Evolutionary conservation across 345 rosid genomes (phyloP), one percentile per base, ranked within the genome.

Genomic region (Eutrema heterophyllum): DNA sequence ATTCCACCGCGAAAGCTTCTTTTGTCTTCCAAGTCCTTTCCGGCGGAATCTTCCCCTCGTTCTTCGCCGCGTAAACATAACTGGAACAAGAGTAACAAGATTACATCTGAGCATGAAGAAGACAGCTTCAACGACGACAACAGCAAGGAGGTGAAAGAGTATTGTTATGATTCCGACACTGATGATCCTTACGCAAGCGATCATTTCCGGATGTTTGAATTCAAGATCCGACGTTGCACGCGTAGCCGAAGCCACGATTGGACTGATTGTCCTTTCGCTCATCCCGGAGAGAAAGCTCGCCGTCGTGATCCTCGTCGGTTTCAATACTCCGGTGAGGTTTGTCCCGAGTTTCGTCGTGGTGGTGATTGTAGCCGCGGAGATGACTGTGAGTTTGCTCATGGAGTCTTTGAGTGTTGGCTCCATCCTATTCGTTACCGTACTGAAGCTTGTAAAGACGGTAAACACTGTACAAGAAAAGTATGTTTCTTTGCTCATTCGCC

Each of bases 261-360:
- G 99, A 94, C 97, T 0, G 96, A 91, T 72, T 94, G 99, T 74
- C 99, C 99, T 9, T 94, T 91, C 0, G 88, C 92, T n/a, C 99
- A 94, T 63, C 91, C 97, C 0, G 91, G 96, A 0, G 99, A 94
- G 78, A 94, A 94, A 85, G 97, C 99, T 45, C 90, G 88, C 54
- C 88, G 99, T 18, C 87, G 99, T 33, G 99, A 94, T 73, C 99
- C 97, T 11, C 70, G 87, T 54, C 73, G 82, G 40, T 89, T 64
- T 63, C 84, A 80, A 36, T 94, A 94, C 39, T 86, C 90, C 1
- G 94, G 96, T 13, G 69, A 83, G 44, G 87, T 87, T 33, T 94
- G 98, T 49, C 81, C 97, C 0, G 93, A 91, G 79, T 89, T 81
- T 61, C 88, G 95, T 3, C 86, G 90, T 1, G 89, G 84, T 1